Evolutionary conservation across 2,329 filamentous ascomycete species (phyloP), one percentile per base, ranked within the genome.

Genomic region (Chrysosporium queenslandicum): DNA sequence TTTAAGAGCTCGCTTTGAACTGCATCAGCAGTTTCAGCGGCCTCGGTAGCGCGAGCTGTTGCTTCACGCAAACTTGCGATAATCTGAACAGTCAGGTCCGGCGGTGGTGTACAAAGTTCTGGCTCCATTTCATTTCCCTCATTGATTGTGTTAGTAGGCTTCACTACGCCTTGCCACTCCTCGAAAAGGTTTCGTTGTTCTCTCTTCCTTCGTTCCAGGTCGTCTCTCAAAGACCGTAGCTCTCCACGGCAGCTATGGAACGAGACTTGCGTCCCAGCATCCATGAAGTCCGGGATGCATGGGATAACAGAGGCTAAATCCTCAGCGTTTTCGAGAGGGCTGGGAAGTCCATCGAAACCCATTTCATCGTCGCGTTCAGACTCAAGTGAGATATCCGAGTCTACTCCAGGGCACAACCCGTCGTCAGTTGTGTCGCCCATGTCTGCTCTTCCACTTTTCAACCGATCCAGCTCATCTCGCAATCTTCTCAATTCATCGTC

Each of bases 151-250:
- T 61, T 60, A 41, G 60, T 55, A 8, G 64, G 56, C 12, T 56
- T 55, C 25, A 58, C 55, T 21, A 69, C 49, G 59, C 63, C 56
- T 21, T 66, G 68, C 58, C 69, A 71, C 25, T 67, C 66, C 16
- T 66, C 60, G 50, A 74, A 73, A 2, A 74, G 54, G 7, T 61
- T 60, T 6, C 56, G 59, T 53, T 72, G 73, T 45, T 71, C 71
- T 46, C 64, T 63, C 41, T 63, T 67, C 1, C 66, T 68, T 9
- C 63, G 58, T 50, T 69, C 65, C n/a, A 74, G 57, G 30, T 73
- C 69, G 12, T 63, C 58, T 1, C 60, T 60, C 41, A 73, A 61
- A 18, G 56, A 46, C 11, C 49, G 45, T 14, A 56, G 30, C 29
- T 54, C 50, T 7, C 29, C 47, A 30, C 50, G 41, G 18, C 52